phyloP scores from a whole-genome alignment of 2,329 filamentous ascomycete species.

The Fonsecaea nubica region DNA sequence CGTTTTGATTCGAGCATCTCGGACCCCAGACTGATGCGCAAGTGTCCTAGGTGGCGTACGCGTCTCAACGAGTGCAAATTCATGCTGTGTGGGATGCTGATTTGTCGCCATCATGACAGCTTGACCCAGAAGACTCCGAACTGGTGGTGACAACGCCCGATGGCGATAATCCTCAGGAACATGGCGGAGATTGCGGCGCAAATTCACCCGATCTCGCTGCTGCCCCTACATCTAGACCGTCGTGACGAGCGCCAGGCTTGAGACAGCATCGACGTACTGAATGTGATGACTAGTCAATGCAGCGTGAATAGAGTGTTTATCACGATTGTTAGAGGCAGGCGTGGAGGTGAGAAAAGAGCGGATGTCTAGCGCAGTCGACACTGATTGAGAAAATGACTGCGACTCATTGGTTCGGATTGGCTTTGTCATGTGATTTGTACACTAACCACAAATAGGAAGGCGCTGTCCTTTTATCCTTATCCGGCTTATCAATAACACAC shows the following conservation, averaged over 20 bases:
- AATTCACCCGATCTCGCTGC: not conserved
- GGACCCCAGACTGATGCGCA: constrained; percentile 1
- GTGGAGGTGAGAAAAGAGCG: not conserved
- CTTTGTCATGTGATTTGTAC: not conserved
- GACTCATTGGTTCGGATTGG: not conserved
- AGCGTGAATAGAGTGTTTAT: not conserved
- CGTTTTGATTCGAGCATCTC: constrained; percentile 26
- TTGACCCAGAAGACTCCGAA: not conserved
- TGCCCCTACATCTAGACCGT: not conserved
- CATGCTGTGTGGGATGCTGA: not conserved
- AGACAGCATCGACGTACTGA: not conserved
- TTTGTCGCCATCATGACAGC: not conserved
- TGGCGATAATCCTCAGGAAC: not conserved
- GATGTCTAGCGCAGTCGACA: not conserved
- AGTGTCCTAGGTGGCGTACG: constrained; percentile 7
- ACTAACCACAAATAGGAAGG: not conserved
- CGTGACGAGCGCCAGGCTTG: not conserved
- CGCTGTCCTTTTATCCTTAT: not conserved
- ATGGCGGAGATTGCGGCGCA: not conserved
- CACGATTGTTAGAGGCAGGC: not conserved
- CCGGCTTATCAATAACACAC: not conserved
- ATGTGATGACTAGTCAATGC: not conserved
- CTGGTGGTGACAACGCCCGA: not conserved
- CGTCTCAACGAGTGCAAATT: constrained; percentile 10
- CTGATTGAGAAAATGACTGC: not conserved